Percentiles rank a stretch among this genome's conserved stretches.
Evolutionary conservation across 495 filamentous ascomycete genomes (phyloP).

Genomic region (Penicillium canescens): DNA sequence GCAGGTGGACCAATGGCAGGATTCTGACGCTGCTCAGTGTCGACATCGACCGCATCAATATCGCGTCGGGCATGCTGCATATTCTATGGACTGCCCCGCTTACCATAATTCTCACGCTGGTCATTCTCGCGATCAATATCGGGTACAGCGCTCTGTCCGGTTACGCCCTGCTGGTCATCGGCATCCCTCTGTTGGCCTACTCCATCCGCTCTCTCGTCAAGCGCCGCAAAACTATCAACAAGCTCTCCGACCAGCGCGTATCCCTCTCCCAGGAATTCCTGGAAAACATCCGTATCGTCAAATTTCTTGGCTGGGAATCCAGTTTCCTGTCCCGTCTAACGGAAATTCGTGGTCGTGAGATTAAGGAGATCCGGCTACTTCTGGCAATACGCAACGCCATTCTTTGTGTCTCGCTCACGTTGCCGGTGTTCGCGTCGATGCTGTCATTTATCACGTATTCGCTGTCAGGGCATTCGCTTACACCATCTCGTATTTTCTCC

Average conservation of each 20-base stretch:
- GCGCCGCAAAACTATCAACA: slow-evolving; percentile 78
- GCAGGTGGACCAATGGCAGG: slow-evolving; percentile 86
- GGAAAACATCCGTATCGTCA: slow-evolving; percentile 88
- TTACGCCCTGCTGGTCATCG: slow-evolving; percentile 76
- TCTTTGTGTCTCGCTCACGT: slow-evolving; percentile 71
- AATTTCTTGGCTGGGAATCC: slow-evolving; percentile 93
- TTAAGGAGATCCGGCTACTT: slow-evolving; percentile 76
- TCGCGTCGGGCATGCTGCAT: slow-evolving; percentile 83
- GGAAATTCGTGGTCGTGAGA: slow-evolving; percentile 71
- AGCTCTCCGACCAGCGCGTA: slow-evolving; percentile 87
- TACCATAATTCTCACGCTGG: slow-evolving; percentile 71
- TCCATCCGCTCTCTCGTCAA: slow-evolving; percentile 71
- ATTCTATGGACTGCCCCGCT: slow-evolving; percentile 85
- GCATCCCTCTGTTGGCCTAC: slow-evolving; percentile 69
- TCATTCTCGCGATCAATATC: slow-evolving; percentile 79
- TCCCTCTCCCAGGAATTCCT: slow-evolving; percentile 91
- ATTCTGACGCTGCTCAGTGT: slow-evolving; percentile 91
- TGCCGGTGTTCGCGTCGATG: slow-evolving; percentile 94
- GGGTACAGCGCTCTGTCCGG: slow-evolving; percentile 86
- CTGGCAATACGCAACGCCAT: slow-evolving; percentile 82
- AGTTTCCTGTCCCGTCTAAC: slow-evolving; percentile 75
- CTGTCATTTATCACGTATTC: slow-evolving; percentile 91
- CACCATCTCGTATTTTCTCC: slow-evolving; percentile 81
- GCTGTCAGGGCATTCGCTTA: slow-evolving; percentile 66
- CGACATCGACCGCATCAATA: slow-evolving; percentile 87